Conservation (phyloP, 2,329 filamentous ascomycete species). For the Aspergillus sp. region DNA sequence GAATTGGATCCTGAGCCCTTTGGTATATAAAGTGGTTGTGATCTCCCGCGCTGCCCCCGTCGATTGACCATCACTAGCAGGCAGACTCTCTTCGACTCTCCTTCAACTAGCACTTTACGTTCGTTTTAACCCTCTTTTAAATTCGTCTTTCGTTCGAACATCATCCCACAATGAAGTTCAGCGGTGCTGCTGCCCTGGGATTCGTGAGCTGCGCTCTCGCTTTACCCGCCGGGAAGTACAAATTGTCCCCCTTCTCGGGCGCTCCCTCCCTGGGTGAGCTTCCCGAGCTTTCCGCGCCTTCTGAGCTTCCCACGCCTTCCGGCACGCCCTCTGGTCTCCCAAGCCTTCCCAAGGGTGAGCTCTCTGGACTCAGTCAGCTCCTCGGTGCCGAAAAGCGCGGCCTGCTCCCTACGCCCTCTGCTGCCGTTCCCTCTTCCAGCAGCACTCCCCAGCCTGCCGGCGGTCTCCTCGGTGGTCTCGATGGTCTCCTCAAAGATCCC, state of each 20-base stretch:
- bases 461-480: neutral
- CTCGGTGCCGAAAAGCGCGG: neutral
- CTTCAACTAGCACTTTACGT: neutral
- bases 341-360: neutral
- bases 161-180: slow-evolving; percentile 1
- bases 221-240: neutral
- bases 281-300: neutral
- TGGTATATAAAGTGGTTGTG: neutral
- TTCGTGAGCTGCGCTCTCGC: slow-evolving; percentile 1
- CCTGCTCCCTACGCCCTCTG: neutral
- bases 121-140: neutral
- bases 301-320: neutral
- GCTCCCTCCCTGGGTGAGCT: neutral
- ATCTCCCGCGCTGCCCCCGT: neutral
- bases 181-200: neutral
- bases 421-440: neutral
- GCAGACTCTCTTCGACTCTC: neutral
- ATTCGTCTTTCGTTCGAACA: neutral
- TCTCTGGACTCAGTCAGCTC: neutral
- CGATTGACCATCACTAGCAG: neutral
- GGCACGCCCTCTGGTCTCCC: neutral
- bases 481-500: neutral
- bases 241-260: neutral
- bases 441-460: neutral
- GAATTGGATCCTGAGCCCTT: neutral